Evolutionary conservation across 306 rosid genomes (phyloP).

Genomic region (Rosa lucieae): DNA sequence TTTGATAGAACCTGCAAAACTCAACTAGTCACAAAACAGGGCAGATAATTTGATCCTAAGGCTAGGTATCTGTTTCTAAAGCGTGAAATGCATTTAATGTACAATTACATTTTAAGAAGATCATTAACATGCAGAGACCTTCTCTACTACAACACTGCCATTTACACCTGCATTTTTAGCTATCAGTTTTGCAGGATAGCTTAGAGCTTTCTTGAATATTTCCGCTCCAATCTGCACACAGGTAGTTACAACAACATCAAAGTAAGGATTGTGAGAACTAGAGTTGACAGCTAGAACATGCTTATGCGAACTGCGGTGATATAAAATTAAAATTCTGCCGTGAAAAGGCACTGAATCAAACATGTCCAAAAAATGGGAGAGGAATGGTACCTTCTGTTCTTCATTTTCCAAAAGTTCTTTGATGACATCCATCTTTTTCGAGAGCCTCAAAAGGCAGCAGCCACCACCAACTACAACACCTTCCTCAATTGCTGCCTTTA

Average conservation of each 20-base stretch:
- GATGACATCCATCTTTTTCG: slow-evolving; percentile 63
- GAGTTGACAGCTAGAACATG: background rate
- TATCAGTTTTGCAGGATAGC: slow-evolving; percentile 76
- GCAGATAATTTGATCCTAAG: slow-evolving; percentile 22
- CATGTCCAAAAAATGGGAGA: background rate
- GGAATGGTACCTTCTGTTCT: slow-evolving; percentile 64
- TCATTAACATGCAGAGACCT: slow-evolving; percentile 52
- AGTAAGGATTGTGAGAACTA: slow-evolving; percentile 16
- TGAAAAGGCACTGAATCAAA: background rate
- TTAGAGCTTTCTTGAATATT: slow-evolving; percentile 76
- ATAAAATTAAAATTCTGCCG: background rate
- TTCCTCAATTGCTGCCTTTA: slow-evolving; percentile 93
- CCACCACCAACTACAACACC: slow-evolving; percentile 98
- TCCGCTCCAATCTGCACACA: slow-evolving; percentile 85
- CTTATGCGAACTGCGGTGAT: background rate
- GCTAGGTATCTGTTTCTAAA: slow-evolving; percentile 10
- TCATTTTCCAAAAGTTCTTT: slow-evolving; percentile 70
- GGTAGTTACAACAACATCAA: slow-evolving; percentile 4
- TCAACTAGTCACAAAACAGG: slow-evolving; percentile 10
- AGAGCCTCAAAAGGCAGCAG: slow-evolving; percentile 83
- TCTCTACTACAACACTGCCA: slow-evolving; percentile 77
- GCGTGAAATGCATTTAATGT: slow-evolving; percentile 16
- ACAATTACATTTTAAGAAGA: slow-evolving; percentile 16
- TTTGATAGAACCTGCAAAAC: slow-evolving; percentile 59
- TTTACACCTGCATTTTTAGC: slow-evolving; percentile 93